Percentiles rank a stretch among this genome's conserved stretches.
These are phyloP conservation scores for Protomyces inundatus DNA, from an alignment of 1,139 yeast genomes.

Conservation along the genomic window DNA sequence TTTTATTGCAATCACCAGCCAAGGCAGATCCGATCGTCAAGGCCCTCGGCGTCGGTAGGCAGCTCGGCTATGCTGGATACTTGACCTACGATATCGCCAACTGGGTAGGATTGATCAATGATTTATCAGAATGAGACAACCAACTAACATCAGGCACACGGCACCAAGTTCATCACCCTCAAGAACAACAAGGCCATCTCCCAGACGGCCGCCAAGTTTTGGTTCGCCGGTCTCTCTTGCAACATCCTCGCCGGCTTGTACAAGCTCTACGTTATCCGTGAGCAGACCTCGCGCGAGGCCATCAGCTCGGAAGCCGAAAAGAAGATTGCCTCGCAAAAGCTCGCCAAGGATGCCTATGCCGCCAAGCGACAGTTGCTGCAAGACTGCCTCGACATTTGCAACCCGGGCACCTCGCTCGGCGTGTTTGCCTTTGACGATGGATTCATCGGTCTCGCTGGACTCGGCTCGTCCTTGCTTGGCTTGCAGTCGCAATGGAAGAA, in stretches of 20 bases:
- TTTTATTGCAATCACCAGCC: constrained; percentile 60
- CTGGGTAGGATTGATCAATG: constrained; percentile 52
- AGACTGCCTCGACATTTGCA: constrained; percentile 71
- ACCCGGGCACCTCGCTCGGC: constrained; percentile 67
- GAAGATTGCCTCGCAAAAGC: constrained; percentile 40
- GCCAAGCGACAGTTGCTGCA: constrained; percentile 66
- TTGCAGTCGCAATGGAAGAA: constrained; percentile 63
- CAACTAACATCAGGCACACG: constrained; percentile 37
- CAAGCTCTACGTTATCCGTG: constrained; percentile 36
- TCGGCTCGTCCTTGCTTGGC: constrained; percentile 74
- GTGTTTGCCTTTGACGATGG: constrained; percentile 65
- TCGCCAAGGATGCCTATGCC: constrained; percentile 40
- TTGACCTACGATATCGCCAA: constrained; percentile 67
- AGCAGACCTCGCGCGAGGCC: constrained; percentile 9
- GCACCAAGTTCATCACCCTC: constrained; percentile 34
- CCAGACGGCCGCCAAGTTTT: constrained; percentile 50
- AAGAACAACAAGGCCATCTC: constrained; percentile 33
- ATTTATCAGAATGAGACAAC: constrained; percentile 17
- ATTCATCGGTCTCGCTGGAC: constrained; percentile 77
- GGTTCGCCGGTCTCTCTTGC: constrained; percentile 69
- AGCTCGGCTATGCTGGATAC: constrained; percentile 70
- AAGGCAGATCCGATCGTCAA: constrained; percentile 61
- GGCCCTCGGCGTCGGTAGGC: constrained; percentile 56
- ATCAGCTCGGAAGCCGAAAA: constrained; percentile 42
- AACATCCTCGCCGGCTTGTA: constrained; percentile 50